Evolutionary conservation across 2,329 filamentous ascomycete species (phyloP), one percentile per base, ranked within the genome.

Genomic region (Penicillium concentricum): DNA sequence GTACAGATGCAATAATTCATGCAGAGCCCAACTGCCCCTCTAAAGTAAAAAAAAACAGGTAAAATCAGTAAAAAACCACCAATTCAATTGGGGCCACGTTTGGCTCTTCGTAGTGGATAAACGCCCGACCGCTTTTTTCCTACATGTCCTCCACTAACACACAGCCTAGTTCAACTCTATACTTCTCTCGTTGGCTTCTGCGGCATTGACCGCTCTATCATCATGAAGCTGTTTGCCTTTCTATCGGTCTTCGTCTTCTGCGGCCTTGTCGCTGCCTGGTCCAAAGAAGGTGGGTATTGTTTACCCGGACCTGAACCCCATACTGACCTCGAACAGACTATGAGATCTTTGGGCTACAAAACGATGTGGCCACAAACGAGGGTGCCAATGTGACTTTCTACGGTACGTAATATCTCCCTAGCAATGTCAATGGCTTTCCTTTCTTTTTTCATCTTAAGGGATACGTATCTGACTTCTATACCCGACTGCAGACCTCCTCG

Each of bases 261-360:
- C 66, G 84, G 86, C 38, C 76, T 92, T 60, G 84, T 84, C 58
- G 84, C 86, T 48, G 90, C 90, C 45, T 96, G 92, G 91, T 86
- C 85, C 56, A 94, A 94, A 76, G 91, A 96, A 83, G 90, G 90
- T 89, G 34, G n/a, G 76, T 66, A 80, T 37, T 26, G 35, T 56
- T 47, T 39, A 26, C 41, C 46, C 30, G 30, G 24, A 39, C 39
- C 47, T 28, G 2, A 41, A 18, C 20, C 47, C 41, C 18, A 49
- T 41, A 54, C 16, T 28, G 26, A 52, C 42, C 24, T 30, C 0
- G 5, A 37, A 38, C 42, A 95, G 94, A 99, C 78, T 91, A 95
- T 72, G 94, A 99, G 78, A 97, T 99, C 79, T 99, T 99, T 81
- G 90, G 92, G 67, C 83, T 99, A 61, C 88, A 88, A 70, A 92